Base-by-base conservation (phyloP, 805 yeast genomes). In the Candida rishiriensis region DNA sequence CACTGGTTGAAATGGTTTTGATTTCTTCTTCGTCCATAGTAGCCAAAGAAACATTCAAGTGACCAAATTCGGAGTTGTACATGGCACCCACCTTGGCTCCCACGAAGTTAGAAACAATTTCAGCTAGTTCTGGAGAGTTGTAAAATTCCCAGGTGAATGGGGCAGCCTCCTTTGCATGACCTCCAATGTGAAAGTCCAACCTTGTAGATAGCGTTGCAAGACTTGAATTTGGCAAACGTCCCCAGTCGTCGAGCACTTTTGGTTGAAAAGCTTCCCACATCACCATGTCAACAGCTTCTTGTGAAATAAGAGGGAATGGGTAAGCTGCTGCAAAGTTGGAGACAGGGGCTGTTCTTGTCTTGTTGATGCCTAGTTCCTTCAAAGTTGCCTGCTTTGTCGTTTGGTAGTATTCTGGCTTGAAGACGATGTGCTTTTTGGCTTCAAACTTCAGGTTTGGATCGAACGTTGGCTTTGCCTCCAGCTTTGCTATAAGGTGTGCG, bases 281-380 rank as follows among this genome's bases (percentile, higher is more conserved):
- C 75, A 79, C 70, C 52, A 79, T 72, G 34, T 70, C 70, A 41
- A 77, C 65, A 3, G 83, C 83, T 52, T 79, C 83, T 37, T 73
- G 73, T 1, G 82, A 73, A 58, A 79, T 73, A 34, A 79, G 59
- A 8, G 81, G 81, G 58, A 79, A 79, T 2, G 85, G 81, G 46
- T 71, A 79, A 38, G 75, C 65, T 16, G 78, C 82, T 7, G 53
- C 74, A 47, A 67, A 57, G 16, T 67, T 64, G 13, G 61, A 54
- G 18, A 66, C 51, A 11, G 66, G 60, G 13, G 52, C 45, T 10
- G 53, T 49, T 36, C 63, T 60, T 11, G 64, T 60, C 46, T 60
- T 63, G 33, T 50, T 52, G 44, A 69, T 66, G 10, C 61, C 59
- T 47, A 69, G 56, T 14, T 67, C 73, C 16, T 50, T 52, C 52